Evolutionary conservation across 768 basidiomycete species (phyloP).

Genomic region (Boletus reticuloceps): DNA sequence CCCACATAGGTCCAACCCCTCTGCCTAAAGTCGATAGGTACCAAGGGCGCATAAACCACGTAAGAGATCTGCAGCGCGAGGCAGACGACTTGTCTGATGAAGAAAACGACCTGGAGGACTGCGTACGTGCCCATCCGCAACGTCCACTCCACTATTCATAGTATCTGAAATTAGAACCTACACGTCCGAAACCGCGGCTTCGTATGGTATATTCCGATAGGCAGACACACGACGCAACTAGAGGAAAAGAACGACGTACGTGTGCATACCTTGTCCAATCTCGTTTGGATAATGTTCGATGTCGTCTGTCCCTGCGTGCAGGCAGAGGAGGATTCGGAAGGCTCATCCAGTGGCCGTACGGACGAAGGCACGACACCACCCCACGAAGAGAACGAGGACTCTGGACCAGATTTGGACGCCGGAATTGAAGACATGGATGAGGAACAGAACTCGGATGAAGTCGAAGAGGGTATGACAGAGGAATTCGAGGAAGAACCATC

Average conservation of each 20-base stretch:
- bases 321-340: conserved; percentile 38
- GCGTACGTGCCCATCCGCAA: conserved; percentile 40
- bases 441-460: conserved; percentile 40
- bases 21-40: conserved; percentile 46
- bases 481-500: conserved; percentile 50
- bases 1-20: conserved; percentile 64
- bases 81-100: conserved; percentile 86
- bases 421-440: conserved; percentile 43
- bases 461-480: conserved; percentile 47
- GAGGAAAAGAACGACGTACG: conserved; percentile 85
- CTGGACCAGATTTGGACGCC: conserved; percentile 36
- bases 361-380: conserved; percentile 29
- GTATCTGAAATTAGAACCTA: conserved; percentile 42
- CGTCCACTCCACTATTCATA: not conserved
- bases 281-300: not conserved
- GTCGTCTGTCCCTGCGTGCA: conserved; percentile 4
- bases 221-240: conserved; percentile 66
- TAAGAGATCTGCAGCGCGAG: conserved; percentile 69
- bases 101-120: conserved; percentile 76
- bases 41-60: conserved; percentile 57
- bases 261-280: not conserved
- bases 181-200: conserved; percentile 65
- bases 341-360: conserved; percentile 31
- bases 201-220: conserved; percentile 69
- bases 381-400: conserved; percentile 41